Base-by-base conservation (phyloP, 2,329 filamentous ascomycete genomes). In the Colletotrichum melonis region DNA sequence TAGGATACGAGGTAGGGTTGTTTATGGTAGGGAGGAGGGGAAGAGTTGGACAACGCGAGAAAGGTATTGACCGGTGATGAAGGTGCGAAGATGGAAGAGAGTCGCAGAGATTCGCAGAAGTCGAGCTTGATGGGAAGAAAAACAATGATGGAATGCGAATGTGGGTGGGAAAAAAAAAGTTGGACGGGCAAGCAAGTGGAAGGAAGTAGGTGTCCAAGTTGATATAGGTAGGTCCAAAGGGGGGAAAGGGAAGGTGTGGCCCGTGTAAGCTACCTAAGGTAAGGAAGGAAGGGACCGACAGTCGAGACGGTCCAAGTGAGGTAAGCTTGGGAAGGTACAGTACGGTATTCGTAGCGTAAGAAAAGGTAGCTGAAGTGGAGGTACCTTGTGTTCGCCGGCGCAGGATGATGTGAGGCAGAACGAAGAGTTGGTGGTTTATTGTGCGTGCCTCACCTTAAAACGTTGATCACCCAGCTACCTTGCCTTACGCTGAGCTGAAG, bases 141-240 rank as follows among this genome's bases (percentile, higher is more conserved):
- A 52, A 56, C 12, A 26, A 70, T 56, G 60, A 64, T 55, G 49
- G 49, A 57, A 56, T 60, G 60, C 19, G 63, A 30, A 42, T 42
- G 38, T 42, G 38, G 30, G 32, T 73, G 55, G 38, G 60, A 65
- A 54, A 57, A 35, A 57, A 16, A 57, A 62, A 16, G 46, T 6
- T 70, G 60, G 35, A n/a, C 46, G 32, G 2, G 9, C 32, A 62
- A 35, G 60, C 64, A 7, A 22, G 38, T 62, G 55, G 26, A 65
- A 49, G 67, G 63, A 67, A 62, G 66, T 56, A 60, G 42, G 62
- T 55, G 62, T 57, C 26, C 67, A 73, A 73, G 67, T 73, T 73
- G 70, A 73, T 73, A 73, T 73, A 73, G 60, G 67, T 66, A 49
- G 42, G 19, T 49, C 42, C 55, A 16, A 49, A 66, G 55, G 60